Evolutionary conservation across 2,329 filamentous ascomycete genomes (phyloP).

Genomic region (Microdochium paspali): DNA sequence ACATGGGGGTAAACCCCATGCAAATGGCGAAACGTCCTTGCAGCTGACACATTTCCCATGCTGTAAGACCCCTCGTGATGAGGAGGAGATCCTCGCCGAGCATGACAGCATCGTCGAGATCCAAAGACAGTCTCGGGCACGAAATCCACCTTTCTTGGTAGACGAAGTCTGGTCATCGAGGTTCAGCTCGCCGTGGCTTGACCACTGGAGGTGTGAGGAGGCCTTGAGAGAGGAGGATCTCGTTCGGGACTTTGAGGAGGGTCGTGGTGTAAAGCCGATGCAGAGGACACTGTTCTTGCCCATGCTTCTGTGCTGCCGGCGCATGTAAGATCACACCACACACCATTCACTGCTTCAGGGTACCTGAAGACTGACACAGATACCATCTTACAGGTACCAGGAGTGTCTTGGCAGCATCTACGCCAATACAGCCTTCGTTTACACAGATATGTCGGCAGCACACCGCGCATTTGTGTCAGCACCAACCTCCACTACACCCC

Average conservation of each 20-base stretch:
- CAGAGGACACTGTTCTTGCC: constrained; percentile 7
- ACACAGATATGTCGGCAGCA: constrained; percentile 10
- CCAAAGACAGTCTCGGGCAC: constrained; percentile 4
- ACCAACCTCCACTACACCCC: constrained; percentile 1
- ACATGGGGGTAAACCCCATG: not conserved
- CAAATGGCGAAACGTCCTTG: not conserved
- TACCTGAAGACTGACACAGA: not conserved
- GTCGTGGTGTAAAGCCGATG: not conserved
- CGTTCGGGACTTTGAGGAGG: not conserved
- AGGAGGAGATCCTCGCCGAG: constrained; percentile 8
- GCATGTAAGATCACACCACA: constrained; percentile 6
- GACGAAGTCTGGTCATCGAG: constrained; percentile 8
- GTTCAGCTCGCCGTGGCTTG: constrained; percentile 10
- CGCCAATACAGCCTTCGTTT: constrained; percentile 7
- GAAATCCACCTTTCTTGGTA: constrained; percentile 2
- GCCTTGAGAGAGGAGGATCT: constrained; percentile 11
- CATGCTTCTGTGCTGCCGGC: constrained; percentile 9
- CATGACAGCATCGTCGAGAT: constrained; percentile 6
- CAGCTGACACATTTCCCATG: constrained; percentile 12
- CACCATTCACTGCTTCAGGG: not conserved
- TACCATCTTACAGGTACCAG: constrained; percentile 6
- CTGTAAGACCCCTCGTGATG: constrained; percentile 4
- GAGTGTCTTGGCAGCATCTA: constrained; percentile 10
- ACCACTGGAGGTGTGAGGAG: constrained; percentile 15
- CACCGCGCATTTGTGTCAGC: constrained; percentile 6